Evolutionary conservation across 2,329 filamentous ascomycete genomes (phyloP), one percentile per base, ranked within the genome.

Genomic region (Dothistroma septosporum): DNA sequence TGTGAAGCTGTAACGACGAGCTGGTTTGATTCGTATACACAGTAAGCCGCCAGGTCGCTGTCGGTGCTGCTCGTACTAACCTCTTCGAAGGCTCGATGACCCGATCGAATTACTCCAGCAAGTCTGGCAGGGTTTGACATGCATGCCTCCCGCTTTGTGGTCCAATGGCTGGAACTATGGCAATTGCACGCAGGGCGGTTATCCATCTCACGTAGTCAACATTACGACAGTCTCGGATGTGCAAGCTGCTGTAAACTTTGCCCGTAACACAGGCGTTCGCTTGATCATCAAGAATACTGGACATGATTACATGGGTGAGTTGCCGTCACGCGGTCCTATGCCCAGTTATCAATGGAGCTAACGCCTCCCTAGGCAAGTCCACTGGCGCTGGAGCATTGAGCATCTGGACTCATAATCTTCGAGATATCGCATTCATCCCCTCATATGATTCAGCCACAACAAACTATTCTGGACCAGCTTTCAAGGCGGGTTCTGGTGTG

Each of bases 311-410:
- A 56, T 57, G 32, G 58, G 61, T 47, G 19, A 3, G 16, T n/a
- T 22, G 44, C 21, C 44, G 16, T 8, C 16, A 47, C 11, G 10
- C 9, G 9, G 12, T 47, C 19, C 53, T 44, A 41, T 44, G 28
- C 14, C 41, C 49, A 28, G 48, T n/a, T 8, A 52, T 53, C 33
- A 35, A 35, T 35, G 4, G 9, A 35, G 14, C 33, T 35, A 14
- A 35, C 33, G 33, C 33, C 2, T 35, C 33, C 4, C 2, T 47
- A 47, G 87, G 85, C 41, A 82, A 83, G 46, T 85, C 83, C 0
- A 85, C 85, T 0, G 87, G 86, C 16, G 81, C 80, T 31, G 85
- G 85, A 1, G 77, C 82, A 0, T 70, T 86, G 4, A 77, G 79
- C 5, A 75, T 86, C 56, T 86, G 85, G 79, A 85, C 80, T 9